Evolutionary conservation across 148 eudicot genomes (phyloP).

Genomic region (Simmondsia chinensis): DNA sequence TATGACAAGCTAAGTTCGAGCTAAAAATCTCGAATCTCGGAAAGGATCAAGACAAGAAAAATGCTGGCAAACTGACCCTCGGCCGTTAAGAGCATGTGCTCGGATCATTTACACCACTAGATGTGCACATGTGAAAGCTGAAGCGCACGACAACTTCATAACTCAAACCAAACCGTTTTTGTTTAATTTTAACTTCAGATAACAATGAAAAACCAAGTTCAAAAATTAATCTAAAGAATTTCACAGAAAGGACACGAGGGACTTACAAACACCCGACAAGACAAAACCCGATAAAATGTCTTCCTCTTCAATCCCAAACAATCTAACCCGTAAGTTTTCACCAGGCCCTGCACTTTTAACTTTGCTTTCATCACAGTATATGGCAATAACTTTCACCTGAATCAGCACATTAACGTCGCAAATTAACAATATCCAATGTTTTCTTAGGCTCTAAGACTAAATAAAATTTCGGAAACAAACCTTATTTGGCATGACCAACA

Average conservation of each 20-base stretch:
- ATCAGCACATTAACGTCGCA: constrained; percentile 32
- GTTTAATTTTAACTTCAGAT: too few species aligned
- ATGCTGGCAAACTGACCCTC: too few species aligned
- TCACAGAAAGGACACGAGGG: background rate
- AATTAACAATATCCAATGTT: background rate
- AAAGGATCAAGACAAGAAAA: too few species aligned
- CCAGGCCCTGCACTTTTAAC: constrained; percentile 81
- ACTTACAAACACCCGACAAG: constrained; percentile 55
- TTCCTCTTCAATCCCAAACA: constrained; percentile 87
- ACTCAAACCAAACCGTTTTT: too few species aligned
- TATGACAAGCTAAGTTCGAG: too few species aligned
- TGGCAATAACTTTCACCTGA: constrained; percentile 63
- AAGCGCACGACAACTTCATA: background rate
- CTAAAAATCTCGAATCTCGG: too few species aligned
- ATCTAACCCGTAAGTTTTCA: constrained; percentile 73
- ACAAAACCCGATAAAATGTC: constrained; percentile 78
- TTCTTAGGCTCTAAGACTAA: too few species aligned
- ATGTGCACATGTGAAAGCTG: too few species aligned
- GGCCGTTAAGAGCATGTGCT: too few species aligned
- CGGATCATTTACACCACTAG: too few species aligned
- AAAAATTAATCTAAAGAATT: background rate
- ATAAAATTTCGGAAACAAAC: constrained; percentile 21
- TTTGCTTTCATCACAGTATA: constrained; percentile 67
- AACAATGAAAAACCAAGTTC: too few species aligned
- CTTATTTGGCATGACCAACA: constrained; percentile 89